Evolutionary conservation across 179 eudicot genomes (phyloP).

Genomic region (Camellia oleifera): DNA sequence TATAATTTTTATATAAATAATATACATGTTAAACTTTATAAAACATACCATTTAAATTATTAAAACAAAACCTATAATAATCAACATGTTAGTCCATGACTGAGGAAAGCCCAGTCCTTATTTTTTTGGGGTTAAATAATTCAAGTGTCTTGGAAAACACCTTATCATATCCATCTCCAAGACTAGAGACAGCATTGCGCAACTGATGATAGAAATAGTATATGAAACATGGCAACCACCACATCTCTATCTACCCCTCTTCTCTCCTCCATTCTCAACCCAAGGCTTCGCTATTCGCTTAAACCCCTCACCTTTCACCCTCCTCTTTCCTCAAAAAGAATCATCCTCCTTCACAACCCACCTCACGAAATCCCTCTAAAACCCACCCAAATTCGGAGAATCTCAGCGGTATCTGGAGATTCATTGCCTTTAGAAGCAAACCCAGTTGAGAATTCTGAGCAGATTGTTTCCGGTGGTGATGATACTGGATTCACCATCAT

Average conservation of each 20-base stretch:
- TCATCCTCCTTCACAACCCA: conserved; percentile 12
- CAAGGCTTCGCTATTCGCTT: conserved; percentile 14
- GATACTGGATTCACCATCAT: no score
- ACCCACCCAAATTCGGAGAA: conserved; percentile 21
- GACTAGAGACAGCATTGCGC: no score
- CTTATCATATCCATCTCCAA: not conserved
- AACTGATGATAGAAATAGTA: not conserved
- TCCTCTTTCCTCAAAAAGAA: conserved; percentile 20
- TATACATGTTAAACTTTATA: no score
- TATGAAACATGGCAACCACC: conserved; percentile 29
- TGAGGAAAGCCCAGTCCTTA: no score
- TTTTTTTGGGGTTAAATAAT: no score
- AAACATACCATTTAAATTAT: no score
- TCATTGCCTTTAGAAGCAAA: conserved; percentile 38
- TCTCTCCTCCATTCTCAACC: conserved; percentile 16
- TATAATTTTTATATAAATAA: no score
- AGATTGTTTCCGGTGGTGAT: conserved; percentile 29
- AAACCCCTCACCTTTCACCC: conserved; percentile 20
- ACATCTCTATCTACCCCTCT: conserved; percentile 10
- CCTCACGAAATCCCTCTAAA: conserved; percentile 14
- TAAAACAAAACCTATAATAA: no score
- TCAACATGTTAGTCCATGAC: no score
- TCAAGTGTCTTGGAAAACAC: not conserved
- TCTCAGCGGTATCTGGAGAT: conserved; percentile 26
- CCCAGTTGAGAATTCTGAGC: conserved; percentile 42